Evolutionary conservation across 2,329 filamentous ascomycete species (phyloP).

Genomic region (Xylaria sp.): DNA sequence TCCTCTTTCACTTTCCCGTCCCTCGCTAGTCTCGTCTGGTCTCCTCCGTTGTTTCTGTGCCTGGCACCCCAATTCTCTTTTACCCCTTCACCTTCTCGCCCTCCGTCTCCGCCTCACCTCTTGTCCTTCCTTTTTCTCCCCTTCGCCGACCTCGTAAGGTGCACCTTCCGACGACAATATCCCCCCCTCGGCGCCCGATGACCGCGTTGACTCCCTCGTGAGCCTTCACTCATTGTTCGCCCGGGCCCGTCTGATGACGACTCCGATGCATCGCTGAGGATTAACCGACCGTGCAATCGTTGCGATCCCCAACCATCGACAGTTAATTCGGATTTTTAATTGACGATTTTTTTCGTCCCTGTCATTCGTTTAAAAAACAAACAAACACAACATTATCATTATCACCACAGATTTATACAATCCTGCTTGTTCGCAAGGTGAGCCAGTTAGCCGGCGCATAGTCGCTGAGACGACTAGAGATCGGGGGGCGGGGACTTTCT

Average conservation of each 20-base stretch:
- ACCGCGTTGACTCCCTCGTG: constrained; percentile 28
- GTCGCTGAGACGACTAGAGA: background rate
- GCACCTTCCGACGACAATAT: constrained; percentile 38
- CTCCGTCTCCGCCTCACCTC: constrained; percentile 36
- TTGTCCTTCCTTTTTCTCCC: constrained; percentile 36
- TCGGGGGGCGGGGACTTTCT: constrained; percentile 14
- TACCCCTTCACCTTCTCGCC: constrained; percentile 33
- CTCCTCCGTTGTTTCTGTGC: constrained; percentile 13
- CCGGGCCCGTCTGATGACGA: constrained; percentile 29
- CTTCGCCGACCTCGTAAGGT: constrained; percentile 39
- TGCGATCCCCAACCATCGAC: constrained; percentile 27
- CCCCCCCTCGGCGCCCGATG: constrained; percentile 31
- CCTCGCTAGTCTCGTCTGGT: constrained; percentile 25
- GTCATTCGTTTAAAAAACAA: constrained; percentile 38
- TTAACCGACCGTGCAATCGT: constrained; percentile 30
- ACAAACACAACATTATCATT: constrained; percentile 14
- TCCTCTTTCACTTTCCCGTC: constrained; percentile 25
- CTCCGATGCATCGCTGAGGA: constrained; percentile 37
- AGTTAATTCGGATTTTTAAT: constrained; percentile 24
- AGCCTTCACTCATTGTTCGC: constrained; percentile 29
- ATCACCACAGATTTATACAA: constrained; percentile 12
- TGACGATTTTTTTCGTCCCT: constrained; percentile 41
- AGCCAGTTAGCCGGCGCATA: constrained; percentile 11
- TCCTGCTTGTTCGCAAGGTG: constrained; percentile 36
- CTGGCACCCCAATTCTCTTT: constrained; percentile 30